phyloP scores from a whole-genome alignment of 2,329 filamentous ascomycete genomes.

The Trichoderma brevicompactum region DNA sequence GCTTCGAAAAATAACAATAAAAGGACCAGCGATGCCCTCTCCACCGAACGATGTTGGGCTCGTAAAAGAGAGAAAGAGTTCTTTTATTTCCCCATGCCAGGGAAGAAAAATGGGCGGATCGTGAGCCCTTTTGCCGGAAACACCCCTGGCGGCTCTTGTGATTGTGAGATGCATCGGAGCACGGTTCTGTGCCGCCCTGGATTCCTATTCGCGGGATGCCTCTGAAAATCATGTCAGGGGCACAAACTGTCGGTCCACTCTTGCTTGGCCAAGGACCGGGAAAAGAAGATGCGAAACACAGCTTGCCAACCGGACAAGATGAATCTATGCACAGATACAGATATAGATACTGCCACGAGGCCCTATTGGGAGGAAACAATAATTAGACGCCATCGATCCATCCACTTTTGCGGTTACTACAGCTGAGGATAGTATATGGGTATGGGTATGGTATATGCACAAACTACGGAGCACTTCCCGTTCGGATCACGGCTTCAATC shows the following conservation, averaged over 20 bases:
- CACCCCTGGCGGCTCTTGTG: slow-evolving; percentile 9
- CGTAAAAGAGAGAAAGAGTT: not conserved
- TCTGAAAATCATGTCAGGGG: slow-evolving; percentile 26
- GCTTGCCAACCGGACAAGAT: not conserved
- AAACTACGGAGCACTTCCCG: slow-evolving; percentile 9
- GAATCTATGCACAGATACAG: not conserved
- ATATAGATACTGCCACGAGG: too few relatives aligned
- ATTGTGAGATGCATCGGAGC: slow-evolving; percentile 22
- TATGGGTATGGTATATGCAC: not conserved
- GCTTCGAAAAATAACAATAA: slow-evolving; percentile 1
- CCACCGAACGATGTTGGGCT: not conserved
- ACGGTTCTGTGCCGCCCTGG: slow-evolving; percentile 4
- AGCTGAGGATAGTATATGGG: not conserved
- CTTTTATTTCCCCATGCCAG: too few relatives aligned
- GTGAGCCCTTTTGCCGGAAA: not conserved
- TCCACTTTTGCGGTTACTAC: too few relatives aligned
- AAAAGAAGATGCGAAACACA: not conserved
- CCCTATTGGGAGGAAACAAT: too few relatives aligned
- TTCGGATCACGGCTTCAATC: not conserved
- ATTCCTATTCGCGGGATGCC: slow-evolving; percentile 21
- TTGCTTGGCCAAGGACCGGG: not conserved
- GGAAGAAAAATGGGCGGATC: not conserved
- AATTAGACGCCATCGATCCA: too few relatives aligned
- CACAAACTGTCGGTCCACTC: slow-evolving; percentile 13
- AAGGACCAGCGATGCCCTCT: not conserved